Conservation (phyloP, 805 yeast species). For the Lipomyces chichibuensis region DNA sequence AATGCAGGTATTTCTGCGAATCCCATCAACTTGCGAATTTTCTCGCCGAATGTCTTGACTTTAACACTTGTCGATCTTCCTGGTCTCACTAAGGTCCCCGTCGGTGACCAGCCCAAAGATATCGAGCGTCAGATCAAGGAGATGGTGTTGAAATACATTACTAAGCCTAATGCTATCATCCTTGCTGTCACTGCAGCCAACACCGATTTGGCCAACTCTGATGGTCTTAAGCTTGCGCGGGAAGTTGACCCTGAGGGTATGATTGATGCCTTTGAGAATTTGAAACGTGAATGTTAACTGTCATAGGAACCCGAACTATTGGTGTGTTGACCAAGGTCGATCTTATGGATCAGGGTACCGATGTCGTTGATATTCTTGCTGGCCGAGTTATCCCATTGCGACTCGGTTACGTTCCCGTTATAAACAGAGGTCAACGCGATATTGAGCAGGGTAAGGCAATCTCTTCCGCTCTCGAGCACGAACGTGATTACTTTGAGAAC, state of each 20-base stretch:
- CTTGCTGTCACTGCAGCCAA: constrained; percentile 95
- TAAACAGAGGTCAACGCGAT: constrained; percentile 96
- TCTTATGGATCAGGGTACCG: constrained; percentile 97
- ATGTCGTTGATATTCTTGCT: constrained; percentile 91
- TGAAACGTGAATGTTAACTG: neutral
- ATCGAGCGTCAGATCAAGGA: constrained; percentile 93
- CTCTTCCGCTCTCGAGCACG: constrained; percentile 81
- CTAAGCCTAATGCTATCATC: constrained; percentile 93
- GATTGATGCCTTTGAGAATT: neutral
- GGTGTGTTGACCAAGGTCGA: constrained; percentile 97
- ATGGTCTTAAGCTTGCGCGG: constrained; percentile 92
- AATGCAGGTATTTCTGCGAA: constrained; percentile 84
- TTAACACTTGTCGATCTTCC: constrained; percentile 95
- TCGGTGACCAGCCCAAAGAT: constrained; percentile 98
- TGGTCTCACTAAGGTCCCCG: constrained; percentile 97
- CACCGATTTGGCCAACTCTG: constrained; percentile 95
- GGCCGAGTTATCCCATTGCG: constrained; percentile 94
- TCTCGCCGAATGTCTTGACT: constrained; percentile 91
- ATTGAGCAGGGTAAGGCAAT: constrained; percentile 87
- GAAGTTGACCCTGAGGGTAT: constrained; percentile 96
- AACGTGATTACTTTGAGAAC: constrained; percentile 75
- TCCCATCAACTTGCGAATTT: constrained; percentile 91
- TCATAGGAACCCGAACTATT: constrained; percentile 64
- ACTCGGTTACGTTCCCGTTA: constrained; percentile 95
- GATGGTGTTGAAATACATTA: constrained; percentile 87